These are phyloP conservation scores for Helotiales sp. DNA, from an alignment of 2,329 filamentous ascomycete genomes.

Conservation along the genomic window DNA sequence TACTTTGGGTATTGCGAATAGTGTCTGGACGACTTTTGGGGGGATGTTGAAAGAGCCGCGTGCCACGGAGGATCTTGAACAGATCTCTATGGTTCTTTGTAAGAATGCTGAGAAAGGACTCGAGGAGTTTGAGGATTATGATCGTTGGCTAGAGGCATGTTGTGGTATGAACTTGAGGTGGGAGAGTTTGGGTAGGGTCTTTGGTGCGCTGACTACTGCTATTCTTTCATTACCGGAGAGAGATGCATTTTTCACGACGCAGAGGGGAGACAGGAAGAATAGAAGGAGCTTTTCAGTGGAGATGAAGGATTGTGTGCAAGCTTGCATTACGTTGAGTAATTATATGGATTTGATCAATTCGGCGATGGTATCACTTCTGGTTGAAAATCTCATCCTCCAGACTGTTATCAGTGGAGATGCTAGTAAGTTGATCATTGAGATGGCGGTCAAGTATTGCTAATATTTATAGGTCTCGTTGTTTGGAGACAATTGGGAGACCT, in stretches of 20 bases:
- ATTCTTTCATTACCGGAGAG: conserved; percentile 23
- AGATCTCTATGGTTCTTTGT: conserved; percentile 27
- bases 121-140: conserved; percentile 31
- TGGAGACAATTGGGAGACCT: conserved; percentile 42
- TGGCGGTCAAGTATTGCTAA: conserved; percentile 1
- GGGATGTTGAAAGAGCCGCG: conserved; percentile 25
- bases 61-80: conserved; percentile 24
- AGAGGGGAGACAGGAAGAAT: conserved; percentile 26
- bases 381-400: conserved; percentile 38
- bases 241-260: conserved; percentile 29
- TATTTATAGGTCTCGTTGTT: conserved; percentile 33
- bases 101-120: conserved; percentile 31
- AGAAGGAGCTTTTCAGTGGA: conserved; percentile 30
- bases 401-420: conserved; percentile 43
- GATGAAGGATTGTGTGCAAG: conserved; percentile 35
- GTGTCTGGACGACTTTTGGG: conserved; percentile 28
- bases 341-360: conserved; percentile 40
- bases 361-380: conserved; percentile 39
- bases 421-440: conserved; percentile 32
- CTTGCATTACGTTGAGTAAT: conserved; percentile 39
- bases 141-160: conserved; percentile 31
- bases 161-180: conserved; percentile 33
- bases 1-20: conserved; percentile 19
- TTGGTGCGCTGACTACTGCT: conserved; percentile 22
- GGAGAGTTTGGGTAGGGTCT: conserved; percentile 34